These are phyloP conservation scores for Fusarium keratoplasticum DNA, from an alignment of 2,329 filamentous ascomycete genomes.

Conservation along the genomic window DNA sequence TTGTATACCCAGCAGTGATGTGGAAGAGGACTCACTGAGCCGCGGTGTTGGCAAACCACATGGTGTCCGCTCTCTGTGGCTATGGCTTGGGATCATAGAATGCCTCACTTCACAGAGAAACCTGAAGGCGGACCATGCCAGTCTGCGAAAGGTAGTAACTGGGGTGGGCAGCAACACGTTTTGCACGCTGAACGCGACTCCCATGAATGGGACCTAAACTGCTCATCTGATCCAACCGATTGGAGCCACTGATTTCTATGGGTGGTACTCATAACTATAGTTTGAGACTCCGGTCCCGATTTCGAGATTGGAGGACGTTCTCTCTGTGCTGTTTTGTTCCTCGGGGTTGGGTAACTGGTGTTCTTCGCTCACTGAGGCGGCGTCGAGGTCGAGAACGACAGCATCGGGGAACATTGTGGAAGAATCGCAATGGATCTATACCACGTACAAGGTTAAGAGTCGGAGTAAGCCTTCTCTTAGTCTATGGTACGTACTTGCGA, in stretches of 20 bases:
- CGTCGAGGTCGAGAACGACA: background rate
- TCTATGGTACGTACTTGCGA: background rate
- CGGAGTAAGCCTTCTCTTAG: background rate
- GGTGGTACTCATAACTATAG: background rate
- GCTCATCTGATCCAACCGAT: background rate
- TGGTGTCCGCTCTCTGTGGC: background rate
- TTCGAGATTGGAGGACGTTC: background rate
- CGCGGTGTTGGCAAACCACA: background rate
- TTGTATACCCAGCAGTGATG: background rate
- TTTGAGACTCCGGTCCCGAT: background rate
- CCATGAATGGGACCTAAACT: background rate
- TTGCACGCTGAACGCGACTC: background rate
- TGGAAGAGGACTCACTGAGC: background rate
- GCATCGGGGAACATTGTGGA: background rate
- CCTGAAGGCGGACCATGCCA: background rate
- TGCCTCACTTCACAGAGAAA: background rate
- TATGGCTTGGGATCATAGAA: background rate
- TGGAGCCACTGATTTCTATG: background rate
- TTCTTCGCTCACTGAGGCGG: background rate
- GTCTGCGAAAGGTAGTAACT: background rate
- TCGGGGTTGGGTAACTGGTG: background rate
- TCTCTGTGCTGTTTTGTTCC: background rate
- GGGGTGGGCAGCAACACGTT: background rate
- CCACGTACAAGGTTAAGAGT: too few relatives aligned
- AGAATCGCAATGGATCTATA: background rate